phyloP scores from a whole-genome alignment of 2,329 filamentous ascomycete genomes.

The Ascochyta rabiei region DNA sequence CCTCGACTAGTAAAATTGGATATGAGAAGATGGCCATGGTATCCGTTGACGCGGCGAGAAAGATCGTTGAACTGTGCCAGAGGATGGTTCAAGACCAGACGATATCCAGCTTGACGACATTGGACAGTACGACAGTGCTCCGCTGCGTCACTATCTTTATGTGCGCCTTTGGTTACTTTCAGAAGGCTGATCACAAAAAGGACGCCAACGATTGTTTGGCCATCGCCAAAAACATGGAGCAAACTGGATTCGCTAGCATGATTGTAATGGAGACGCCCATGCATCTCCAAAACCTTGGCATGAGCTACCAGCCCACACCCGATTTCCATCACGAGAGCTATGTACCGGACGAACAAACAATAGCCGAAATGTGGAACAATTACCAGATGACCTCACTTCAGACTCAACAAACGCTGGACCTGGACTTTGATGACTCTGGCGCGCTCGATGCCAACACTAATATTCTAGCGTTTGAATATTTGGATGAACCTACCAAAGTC shows the following conservation, averaged over 20 bases:
- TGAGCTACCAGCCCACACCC: constrained; percentile 15
- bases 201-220: constrained; percentile 36
- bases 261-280: constrained; percentile 42
- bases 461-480: constrained; percentile 37
- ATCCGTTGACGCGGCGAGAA: constrained; percentile 42
- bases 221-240: constrained; percentile 37
- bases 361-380: constrained; percentile 41
- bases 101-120: constrained; percentile 42
- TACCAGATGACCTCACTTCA: constrained; percentile 43
- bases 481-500: constrained; percentile 36
- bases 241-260: constrained; percentile 45
- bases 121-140: constrained; percentile 45
- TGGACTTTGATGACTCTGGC: constrained; percentile 41
- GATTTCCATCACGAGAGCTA: neutral
- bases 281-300: constrained; percentile 40
- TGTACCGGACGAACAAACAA: constrained; percentile 24
- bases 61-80: constrained; percentile 35
- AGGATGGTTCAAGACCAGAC: constrained; percentile 34
- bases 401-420: constrained; percentile 40
- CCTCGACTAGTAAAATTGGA: constrained; percentile 37
- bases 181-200: constrained; percentile 31
- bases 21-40: constrained; percentile 44
- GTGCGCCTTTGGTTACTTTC: constrained; percentile 41
- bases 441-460: constrained; percentile 41
- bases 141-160: constrained; percentile 45